These are phyloP conservation scores for Nannochloris sp. DNA, from an alignment of 139 green algal species.

Conservation along the genomic window DNA sequence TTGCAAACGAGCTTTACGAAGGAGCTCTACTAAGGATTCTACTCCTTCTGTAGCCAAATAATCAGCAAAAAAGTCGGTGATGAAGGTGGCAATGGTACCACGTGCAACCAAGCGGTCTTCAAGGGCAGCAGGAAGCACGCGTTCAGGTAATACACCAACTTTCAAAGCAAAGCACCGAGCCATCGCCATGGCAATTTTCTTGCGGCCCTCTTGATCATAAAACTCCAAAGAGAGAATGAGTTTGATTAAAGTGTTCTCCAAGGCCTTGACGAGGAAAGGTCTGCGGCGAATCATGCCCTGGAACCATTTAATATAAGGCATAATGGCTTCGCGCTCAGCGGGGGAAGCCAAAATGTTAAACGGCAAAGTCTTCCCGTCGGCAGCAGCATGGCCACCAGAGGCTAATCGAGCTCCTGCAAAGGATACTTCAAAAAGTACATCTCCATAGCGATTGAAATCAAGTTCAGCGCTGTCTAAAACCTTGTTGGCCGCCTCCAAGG, in stretches of 20 bases:
- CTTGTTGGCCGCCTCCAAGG: constrained; percentile 72
- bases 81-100: constrained; percentile 73
- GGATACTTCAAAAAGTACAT: constrained; percentile 88
- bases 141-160: constrained; percentile 67
- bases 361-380: constrained; percentile 55
- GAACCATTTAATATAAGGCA: constrained; percentile 81
- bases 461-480: constrained; percentile 73
- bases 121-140: constrained; percentile 64
- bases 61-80: constrained; percentile 85
- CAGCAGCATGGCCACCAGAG: constrained; percentile 55
- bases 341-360: constrained; percentile 57
- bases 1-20: constrained; percentile 77
- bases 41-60: constrained; percentile 62
- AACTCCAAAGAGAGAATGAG: constrained; percentile 84
- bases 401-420: constrained; percentile 79
- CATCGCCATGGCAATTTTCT: constrained; percentile 72
- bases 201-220: constrained; percentile 63
- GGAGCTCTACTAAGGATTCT: constrained; percentile 75
- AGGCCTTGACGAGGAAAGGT: constrained; percentile 86
- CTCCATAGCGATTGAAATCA: constrained; percentile 91
- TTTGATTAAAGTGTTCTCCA: constrained; percentile 89
- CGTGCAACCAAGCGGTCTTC: constrained; percentile 87
- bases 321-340: constrained; percentile 49
- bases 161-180: constrained; percentile 63
- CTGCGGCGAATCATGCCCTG: constrained; percentile 71